Evolutionary conservation across 2,329 filamentous ascomycete genomes (phyloP).

Genomic region (Diaporthe eres): DNA sequence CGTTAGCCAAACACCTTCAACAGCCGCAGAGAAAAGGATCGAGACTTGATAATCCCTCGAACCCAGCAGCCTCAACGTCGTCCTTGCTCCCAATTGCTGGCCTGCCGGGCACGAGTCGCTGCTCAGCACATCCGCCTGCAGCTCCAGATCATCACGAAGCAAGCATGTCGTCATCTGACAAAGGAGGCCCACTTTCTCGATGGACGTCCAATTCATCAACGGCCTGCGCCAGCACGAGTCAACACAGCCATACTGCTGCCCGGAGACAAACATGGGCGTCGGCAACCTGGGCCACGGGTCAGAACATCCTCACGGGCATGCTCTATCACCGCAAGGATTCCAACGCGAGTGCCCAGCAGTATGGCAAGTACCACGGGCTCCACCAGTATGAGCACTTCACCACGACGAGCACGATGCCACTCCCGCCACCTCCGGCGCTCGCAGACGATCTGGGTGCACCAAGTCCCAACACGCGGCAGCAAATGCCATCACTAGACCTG

Average conservation of each 20-base stretch:
- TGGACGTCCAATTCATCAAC: constrained; percentile 36
- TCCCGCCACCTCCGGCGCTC: neutral
- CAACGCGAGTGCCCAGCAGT: constrained; percentile 22
- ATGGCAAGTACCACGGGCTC: constrained; percentile 29
- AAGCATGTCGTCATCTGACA: constrained; percentile 39
- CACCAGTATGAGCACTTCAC: constrained; percentile 18
- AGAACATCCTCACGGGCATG: constrained; percentile 40
- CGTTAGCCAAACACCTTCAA: neutral
- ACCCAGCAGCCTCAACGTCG: neutral
- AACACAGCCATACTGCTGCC: constrained; percentile 27
- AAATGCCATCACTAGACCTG: constrained; percentile 23
- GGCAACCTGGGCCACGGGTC: constrained; percentile 39
- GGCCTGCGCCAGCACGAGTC: constrained; percentile 30
- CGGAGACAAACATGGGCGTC: constrained; percentile 41
- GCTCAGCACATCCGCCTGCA: constrained; percentile 6
- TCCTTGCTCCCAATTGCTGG: neutral
- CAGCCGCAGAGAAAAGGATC: neutral
- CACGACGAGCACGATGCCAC: neutral
- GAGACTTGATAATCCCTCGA: neutral
- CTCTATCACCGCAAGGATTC: constrained; percentile 37
- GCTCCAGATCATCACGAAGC: constrained; percentile 6
- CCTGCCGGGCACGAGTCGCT: neutral
- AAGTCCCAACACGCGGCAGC: constrained; percentile 20
- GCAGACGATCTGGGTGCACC: neutral
- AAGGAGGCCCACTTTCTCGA: constrained; percentile 37